These are phyloP conservation scores for Brassica cretica DNA, from an alignment of 345 rosid species.

Conservation along the genomic window DNA sequence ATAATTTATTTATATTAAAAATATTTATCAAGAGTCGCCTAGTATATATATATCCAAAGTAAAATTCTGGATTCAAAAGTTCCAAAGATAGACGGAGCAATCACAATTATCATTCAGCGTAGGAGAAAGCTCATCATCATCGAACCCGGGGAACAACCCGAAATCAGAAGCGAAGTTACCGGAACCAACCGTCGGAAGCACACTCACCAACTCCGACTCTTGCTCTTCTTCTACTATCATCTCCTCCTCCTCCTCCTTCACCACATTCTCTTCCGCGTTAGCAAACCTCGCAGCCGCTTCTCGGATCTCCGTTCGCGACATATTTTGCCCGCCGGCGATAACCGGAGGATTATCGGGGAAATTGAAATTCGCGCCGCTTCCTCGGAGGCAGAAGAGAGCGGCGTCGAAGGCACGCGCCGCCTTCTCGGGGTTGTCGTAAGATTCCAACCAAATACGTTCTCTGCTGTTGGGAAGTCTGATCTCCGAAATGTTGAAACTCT, in stretches of 20 bases:
- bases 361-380: slow-evolving; percentile 59
- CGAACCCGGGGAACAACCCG: slow-evolving; percentile 60
- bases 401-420: slow-evolving; percentile 93
- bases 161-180: slow-evolving; percentile 46
- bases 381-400: slow-evolving; percentile 74
- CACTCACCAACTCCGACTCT: slow-evolving; percentile 34
- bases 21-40: too few relatives aligned
- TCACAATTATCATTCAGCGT: slow-evolving; percentile 35
- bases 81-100: slow-evolving; percentile 63
- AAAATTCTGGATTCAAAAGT: slow-evolving; percentile 41
- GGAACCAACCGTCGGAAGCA: slow-evolving; percentile 33
- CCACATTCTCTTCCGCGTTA: slow-evolving; percentile 19
- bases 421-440: slow-evolving; percentile 67
- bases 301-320: slow-evolving; percentile 57
- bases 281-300: slow-evolving; percentile 66
- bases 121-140: slow-evolving; percentile 38
- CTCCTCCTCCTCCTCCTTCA: neutral
- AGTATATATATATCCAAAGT: too few relatives aligned
- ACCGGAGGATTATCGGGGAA: slow-evolving; percentile 72
- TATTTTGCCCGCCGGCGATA: slow-evolving; percentile 47
- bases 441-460: slow-evolving; percentile 86
- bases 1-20: too few relatives aligned
- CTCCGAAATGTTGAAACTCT: slow-evolving; percentile 40
- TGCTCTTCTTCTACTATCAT: slow-evolving; percentile 8
- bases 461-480: slow-evolving; percentile 86